Base-by-base conservation (phyloP, 352 stramenopile genomes). In the Aphanomyces astaci region DNA sequence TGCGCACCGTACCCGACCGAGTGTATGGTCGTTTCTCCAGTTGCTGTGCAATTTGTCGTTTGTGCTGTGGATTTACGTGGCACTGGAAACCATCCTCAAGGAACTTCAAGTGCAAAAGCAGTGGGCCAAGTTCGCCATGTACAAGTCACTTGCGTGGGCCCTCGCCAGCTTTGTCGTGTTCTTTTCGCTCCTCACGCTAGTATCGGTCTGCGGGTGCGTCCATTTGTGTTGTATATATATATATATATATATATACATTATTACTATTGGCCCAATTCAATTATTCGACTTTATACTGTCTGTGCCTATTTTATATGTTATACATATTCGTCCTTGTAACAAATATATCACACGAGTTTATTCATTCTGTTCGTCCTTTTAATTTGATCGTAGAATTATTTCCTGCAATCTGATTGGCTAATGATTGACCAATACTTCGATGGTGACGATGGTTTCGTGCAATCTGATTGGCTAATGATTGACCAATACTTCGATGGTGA, bases 41-140 rank as follows among this genome's bases (percentile, higher is more conserved):
- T 68, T 96, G 45, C 45, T 93, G 25, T 95, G 87, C 73, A 94
- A 96, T 60, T 77, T 96, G 22, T 70, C 80, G 46, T 96, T 95
- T 66, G 90, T 96, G 64, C 88, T 95, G 75, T 96, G 88, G 88
- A 96, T 96, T 67, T 89, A 96, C 72, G 81, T 81, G 55, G 88
- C 86, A 30, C 82, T 96, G 56, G 83, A 94, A 71, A 81, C 74
- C 32, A 96, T 95, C 65, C 71, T 96, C 24, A 86, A 88, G 66
- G 71, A 87, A 28, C 73, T 97, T 25, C 71, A 65, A 22, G 86
- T 94, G 48, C 79, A 92, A 71, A 95, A 96, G 71, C 88, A 97
- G 71, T 94, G 87, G 64, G 88, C 88, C 45, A 97, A 97, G 79
- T 76, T 93, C 2, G 77, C 74, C 65, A 96, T 97, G 88, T 97